Evolutionary conservation across 78 protist species (phyloP).

Genomic region (Chrysochromulina parva): DNA sequence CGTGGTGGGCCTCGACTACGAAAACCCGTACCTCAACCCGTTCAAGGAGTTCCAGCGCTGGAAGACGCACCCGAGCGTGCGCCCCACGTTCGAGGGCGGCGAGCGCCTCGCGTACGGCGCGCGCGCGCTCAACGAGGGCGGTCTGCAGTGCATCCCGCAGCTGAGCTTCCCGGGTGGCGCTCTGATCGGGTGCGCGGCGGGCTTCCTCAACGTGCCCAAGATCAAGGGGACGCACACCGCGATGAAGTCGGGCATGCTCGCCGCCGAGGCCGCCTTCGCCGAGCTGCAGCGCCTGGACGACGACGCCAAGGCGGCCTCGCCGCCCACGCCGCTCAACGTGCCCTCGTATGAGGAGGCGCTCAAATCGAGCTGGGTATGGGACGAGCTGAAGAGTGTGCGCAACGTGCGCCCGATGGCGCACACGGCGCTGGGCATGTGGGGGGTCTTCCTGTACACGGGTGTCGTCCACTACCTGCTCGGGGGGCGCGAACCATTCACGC

Average conservation of each 20-base stretch:
- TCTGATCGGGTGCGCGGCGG: slow-evolving; percentile 26
- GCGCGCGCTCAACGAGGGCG: slow-evolving; percentile 96
- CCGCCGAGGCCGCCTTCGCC: slow-evolving; percentile 13
- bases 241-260: slow-evolving; percentile 81
- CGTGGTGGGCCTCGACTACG: slow-evolving; percentile 90
- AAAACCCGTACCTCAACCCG: slow-evolving; percentile 88
- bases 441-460: slow-evolving; percentile 50
- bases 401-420: slow-evolving; percentile 82
- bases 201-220: slow-evolving; percentile 92
- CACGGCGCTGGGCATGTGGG: neutral
- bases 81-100: slow-evolving; percentile 12
- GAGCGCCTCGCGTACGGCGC: slow-evolving; percentile 61
- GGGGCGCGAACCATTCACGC: slow-evolving; percentile 86
- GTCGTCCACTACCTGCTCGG: slow-evolving; percentile 46
- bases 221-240: slow-evolving; percentile 94
- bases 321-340: neutral
- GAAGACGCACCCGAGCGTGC: slow-evolving; percentile 79
- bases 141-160: slow-evolving; percentile 85
- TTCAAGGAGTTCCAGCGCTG: slow-evolving; percentile 58
- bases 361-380: slow-evolving; percentile 71
- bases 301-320: neutral
- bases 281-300: neutral
- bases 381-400: slow-evolving; percentile 79
- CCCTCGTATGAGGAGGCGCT: neutral
- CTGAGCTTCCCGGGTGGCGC: slow-evolving; percentile 86